Conservation (phyloP, 1,139 yeast species). For the Scheffersomyces insectosa region DNA sequence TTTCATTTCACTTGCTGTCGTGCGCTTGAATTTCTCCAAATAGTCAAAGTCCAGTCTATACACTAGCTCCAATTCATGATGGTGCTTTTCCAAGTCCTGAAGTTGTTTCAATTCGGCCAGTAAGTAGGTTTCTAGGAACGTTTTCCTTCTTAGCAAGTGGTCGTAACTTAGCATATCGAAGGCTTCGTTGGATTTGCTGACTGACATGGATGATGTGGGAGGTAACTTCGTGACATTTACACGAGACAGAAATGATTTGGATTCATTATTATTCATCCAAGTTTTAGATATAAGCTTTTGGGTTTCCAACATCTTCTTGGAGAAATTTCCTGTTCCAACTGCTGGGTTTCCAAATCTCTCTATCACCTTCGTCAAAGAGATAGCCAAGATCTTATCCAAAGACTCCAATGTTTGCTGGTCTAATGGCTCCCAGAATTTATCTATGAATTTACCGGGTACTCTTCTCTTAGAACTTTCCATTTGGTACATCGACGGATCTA, state of each 20-base stretch:
- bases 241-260: conserved; percentile 34
- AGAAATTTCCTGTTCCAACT: conserved; percentile 8
- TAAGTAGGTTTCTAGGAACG: conserved; percentile 37
- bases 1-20: conserved; percentile 8
- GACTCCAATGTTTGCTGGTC: conserved; percentile 20
- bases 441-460: conserved; percentile 33
- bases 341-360: conserved; percentile 23
- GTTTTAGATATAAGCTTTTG: conserved; percentile 27
- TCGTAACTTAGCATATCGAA: conserved; percentile 34
- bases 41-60: conserved; percentile 36
- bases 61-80: conserved; percentile 21
- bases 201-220: conserved; percentile 19
- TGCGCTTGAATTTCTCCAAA: conserved; percentile 23
- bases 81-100: conserved; percentile 31
- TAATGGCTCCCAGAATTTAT: conserved; percentile 37
- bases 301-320: conserved; percentile 25
- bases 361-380: conserved; percentile 30
- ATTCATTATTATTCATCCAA: conserved; percentile 29
- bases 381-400: conserved; percentile 29
- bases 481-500: not conserved
- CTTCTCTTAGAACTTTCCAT: conserved; percentile 19
- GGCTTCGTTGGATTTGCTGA: conserved; percentile 16
- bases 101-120: conserved; percentile 46
- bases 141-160: conserved; percentile 28
- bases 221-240: conserved; percentile 39